phyloP scores from a whole-genome alignment of 2,329 filamentous ascomycete species.

The Calonectria pseudoturangicola region DNA sequence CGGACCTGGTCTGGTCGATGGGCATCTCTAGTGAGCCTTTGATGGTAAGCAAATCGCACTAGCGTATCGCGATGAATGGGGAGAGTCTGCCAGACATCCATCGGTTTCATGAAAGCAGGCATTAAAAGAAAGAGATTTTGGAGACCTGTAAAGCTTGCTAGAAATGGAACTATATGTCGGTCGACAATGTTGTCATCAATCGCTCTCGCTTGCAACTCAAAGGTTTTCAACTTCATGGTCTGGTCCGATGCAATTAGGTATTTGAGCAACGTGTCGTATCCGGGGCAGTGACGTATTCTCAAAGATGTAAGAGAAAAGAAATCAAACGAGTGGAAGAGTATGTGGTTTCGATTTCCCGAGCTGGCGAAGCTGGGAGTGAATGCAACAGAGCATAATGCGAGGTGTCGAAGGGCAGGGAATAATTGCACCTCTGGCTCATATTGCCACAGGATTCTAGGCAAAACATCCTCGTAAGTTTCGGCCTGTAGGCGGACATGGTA shows the following conservation, averaged over 20 bases:
- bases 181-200: background rate
- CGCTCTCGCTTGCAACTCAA: background rate
- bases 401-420: background rate
- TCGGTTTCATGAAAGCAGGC: background rate
- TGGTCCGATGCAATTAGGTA: background rate
- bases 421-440: background rate
- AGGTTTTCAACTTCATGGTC: background rate
- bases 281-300: background rate
- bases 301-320: background rate
- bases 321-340: background rate
- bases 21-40: background rate
- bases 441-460: background rate
- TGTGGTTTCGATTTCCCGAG: too few species aligned
- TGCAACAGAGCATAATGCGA: background rate
- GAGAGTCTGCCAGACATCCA: background rate
- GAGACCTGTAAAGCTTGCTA: background rate
- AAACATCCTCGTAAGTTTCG: background rate
- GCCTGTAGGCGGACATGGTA: background rate
- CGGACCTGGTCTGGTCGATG: background rate
- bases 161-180: background rate
- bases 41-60: background rate
- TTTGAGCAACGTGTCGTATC: background rate
- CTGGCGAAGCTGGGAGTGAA: background rate
- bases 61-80: background rate
- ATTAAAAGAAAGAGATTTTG: background rate